These are phyloP conservation scores for Daedalea quercina DNA, from an alignment of 768 basidiomycete species.

Conservation along the genomic window DNA sequence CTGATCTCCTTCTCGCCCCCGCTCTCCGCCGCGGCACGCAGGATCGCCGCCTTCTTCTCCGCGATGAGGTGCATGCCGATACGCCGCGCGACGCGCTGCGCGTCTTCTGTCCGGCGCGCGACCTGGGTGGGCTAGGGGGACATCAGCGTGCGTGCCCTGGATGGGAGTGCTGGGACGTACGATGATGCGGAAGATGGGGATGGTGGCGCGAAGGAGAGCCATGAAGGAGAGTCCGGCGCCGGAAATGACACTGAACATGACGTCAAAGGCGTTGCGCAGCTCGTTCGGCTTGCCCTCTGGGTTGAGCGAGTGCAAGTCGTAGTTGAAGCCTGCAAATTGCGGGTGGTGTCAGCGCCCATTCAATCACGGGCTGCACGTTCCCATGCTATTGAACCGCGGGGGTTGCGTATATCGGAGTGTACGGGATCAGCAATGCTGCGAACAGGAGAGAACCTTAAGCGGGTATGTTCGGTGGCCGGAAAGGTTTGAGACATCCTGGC, in stretches of 20 bases:
- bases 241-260: conserved; percentile 13
- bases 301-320: conserved; percentile 25
- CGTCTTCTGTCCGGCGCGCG: neutral
- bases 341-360: neutral
- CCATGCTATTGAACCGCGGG: no score
- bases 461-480: neutral
- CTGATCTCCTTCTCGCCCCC: conserved; percentile 17
- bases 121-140: conserved; percentile 4
- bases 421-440: no score
- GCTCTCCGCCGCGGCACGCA: conserved; percentile 14
- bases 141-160: neutral
- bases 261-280: conserved; percentile 22
- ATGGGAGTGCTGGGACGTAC: neutral
- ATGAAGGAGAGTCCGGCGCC: neutral
- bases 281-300: conserved; percentile 21
- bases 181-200: conserved; percentile 18
- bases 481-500: neutral
- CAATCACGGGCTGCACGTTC: neutral
- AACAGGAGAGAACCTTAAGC: no score
- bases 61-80: conserved; percentile 22
- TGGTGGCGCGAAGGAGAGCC: conserved; percentile 5
- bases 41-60: conserved; percentile 24
- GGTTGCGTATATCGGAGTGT: no score
- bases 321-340: conserved; percentile 25
- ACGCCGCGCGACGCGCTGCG: conserved; percentile 15